Evolutionary conservation across 257 asterid genomes (phyloP), one percentile per base, ranked within the genome.

Genomic region (Scutellaria galericulata): DNA sequence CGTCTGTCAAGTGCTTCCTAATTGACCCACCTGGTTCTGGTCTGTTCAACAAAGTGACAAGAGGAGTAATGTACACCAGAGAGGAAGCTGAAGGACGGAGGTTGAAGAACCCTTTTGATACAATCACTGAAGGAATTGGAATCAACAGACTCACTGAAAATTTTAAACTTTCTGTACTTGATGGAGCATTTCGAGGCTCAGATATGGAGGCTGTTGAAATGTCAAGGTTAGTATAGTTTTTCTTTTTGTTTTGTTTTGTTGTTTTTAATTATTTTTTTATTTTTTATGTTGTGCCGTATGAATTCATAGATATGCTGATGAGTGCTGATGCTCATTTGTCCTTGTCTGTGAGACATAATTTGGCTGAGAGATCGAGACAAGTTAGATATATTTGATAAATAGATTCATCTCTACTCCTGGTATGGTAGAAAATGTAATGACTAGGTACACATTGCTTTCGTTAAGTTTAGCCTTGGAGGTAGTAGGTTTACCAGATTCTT

Each of bases 1-100:
- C 90, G 11, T 78, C 85, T 7, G 60, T 89, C 64, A 91, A 85
- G 79, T 94, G 98, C 82, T 94, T 88, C 70, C 91, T 94, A 41
- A 75, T 94, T 12, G 98, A 94, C 51, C 98, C 98, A 22, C 97
- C 98, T 50, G 98, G 97, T 74, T 94, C 98, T 57, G 97, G 98
- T 62, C 81, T 91, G 83, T 91, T 85, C 85, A 91, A 94, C 87
- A 91, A 94, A 81, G 98, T 94, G 80, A 89, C 90, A 42, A 86
- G 98, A 83, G 96, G 97, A 68, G 98, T 91, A 44, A 91, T 94
- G 96, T 94, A 91, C 87, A 89, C 98, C 0, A 88, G 81, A 70
- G 89, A 91, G 79, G 98, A 94, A 79, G 98, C 97, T 50, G 98
- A 91, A 83, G 98, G 98, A 39, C 83, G 80, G 71, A 86, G 98